Evolutionary conservation across 805 yeast genomes (phyloP), one percentile per base, ranked within the genome.

Genomic region (Torulaspora indica): DNA sequence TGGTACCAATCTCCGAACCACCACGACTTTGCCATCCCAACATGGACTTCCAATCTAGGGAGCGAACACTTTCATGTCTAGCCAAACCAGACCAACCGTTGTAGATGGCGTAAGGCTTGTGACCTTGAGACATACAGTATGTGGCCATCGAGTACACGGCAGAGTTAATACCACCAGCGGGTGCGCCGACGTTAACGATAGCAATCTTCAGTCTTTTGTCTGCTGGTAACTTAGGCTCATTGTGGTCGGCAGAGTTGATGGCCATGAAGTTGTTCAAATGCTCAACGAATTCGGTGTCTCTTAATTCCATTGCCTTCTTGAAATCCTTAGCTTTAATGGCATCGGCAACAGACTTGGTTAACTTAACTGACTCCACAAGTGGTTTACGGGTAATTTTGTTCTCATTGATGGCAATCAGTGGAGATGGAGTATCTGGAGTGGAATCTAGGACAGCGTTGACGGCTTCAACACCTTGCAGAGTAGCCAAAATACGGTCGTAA

Each of bases 1-100:
- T 85, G 33, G 95, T 85, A 57, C 95, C 95, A 38, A 85, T 73
- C 65, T 83, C 91, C 8, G 87, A 81, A 43, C 95, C 95, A 63
- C 95, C 95, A 42, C 71, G 64, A 35, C 77, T 74, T 53, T 79
- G 78, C 90, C 91, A 85, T 24, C 79, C 81, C 53, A 80, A 81
- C 54, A 85, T 78, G 35, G 79, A 82, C 38, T 81, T 58, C 91
- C 91, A 85, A 22, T 72, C 62, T 46, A 85, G 69, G 32, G 77
- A 70, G 51, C 74, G 72, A 35, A 85, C 78, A 32, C 76, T 66
- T 40, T 79, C 90, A 49, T 79, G 79, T 55, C 79, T 70, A 13
- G 79, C 75, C 49, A 85, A 69, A 14, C 95, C 93, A 3, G 78
- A 64, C 67, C 84, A 85, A 24, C 95, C 93, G 56, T 85, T 82